Evolutionary conservation across 805 yeast genomes (phyloP), one percentile per base, ranked within the genome.

Genomic region (baker's yeast (Saccharomyces cerevisiae)): DNA sequence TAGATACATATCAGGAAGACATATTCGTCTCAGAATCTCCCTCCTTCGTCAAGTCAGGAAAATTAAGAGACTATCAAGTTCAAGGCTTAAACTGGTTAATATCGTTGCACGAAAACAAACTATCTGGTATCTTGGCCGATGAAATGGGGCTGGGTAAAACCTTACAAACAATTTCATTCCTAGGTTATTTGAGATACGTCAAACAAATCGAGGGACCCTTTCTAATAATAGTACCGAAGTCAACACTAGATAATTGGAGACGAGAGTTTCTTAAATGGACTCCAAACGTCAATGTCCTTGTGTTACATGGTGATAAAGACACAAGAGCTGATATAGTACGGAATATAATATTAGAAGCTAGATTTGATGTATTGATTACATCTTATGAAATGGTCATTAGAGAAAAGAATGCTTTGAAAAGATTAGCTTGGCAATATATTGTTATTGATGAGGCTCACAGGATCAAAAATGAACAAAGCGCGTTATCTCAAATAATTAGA

Each of bases 71-170:
- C 65, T 92, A 94, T 68, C 99, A 92, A 73, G 76, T 92, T 30
- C 97, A 90, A 66, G 99, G 99, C 51, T 78, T 92, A 51, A 94
- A 94, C 71, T 92, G 99, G 99, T 77, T 92, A 65, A 85, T 92
- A 21, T 83, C 95, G 0, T 72, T 92, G 36, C 88, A 90, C 68
- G 96, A 91, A 61, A 89, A 92, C 70, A 80, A 86, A 61, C 77
- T 92, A 47, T 86, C 96, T 9, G 99, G 99, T 22, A 94, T 92
- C 48, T 73, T 92, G 50, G 99, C 99, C 11, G 99, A 92, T 72
- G 99, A 92, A 69, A 92, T 94, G 99, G 99, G 99, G 2, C 77
- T 92, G 46, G 99, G 99, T 54, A 92, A 92, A 70, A 92, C 99
- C 4, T 74, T 94, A 54, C 99, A 92, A 71, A 92, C 98, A 0